A percentile compares a stretch with the other conserved stretches of the same genome.
phyloP scores from a whole-genome alignment of 2,329 filamentous ascomycete species.

The Scleromitrula shiraiana region DNA sequence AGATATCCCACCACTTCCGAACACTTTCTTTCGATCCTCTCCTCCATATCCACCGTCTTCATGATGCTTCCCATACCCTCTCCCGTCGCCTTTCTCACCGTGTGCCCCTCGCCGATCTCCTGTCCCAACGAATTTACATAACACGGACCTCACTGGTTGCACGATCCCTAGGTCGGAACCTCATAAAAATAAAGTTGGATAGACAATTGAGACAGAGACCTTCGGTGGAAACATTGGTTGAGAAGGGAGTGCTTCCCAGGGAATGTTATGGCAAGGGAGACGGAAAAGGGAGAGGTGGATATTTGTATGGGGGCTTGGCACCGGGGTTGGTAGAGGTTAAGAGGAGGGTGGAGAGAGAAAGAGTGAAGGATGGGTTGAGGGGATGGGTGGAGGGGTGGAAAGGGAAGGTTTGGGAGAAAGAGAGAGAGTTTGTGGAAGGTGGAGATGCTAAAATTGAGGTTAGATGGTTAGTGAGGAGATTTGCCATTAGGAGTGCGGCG shows the following conservation, averaged over 20 bases:
- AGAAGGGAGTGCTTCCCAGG: constrained; percentile 54
- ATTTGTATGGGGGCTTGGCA: too few relatives aligned
- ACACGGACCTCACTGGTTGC: constrained; percentile 59
- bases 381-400: constrained; percentile 49
- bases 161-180: constrained; percentile 51
- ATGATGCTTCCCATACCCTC: constrained; percentile 45
- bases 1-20: constrained; percentile 47
- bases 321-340: constrained; percentile 55
- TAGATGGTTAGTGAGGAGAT: constrained; percentile 34
- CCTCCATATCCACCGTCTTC: constrained; percentile 55
- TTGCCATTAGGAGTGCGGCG: constrained; percentile 32
- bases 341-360: constrained; percentile 56
- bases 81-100: constrained; percentile 49
- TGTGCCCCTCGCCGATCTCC: constrained; percentile 54
- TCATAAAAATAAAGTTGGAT: constrained; percentile 57
- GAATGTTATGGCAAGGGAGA: constrained; percentile 45
- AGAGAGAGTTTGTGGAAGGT: constrained; percentile 38
- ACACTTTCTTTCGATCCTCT: constrained; percentile 55
- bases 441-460: constrained; percentile 25
- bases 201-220: constrained; percentile 53
- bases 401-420: constrained; percentile 25
- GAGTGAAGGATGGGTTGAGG: constrained; percentile 57
- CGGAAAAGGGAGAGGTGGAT: too few relatives aligned
- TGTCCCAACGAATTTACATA: constrained; percentile 56
- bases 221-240: constrained; percentile 50